A percentile compares a stretch with the other conserved stretches of the same genome.
Conservation (phyloP, 2,329 filamentous ascomycete genomes). For the Gaeumannomyces tritici region DNA sequence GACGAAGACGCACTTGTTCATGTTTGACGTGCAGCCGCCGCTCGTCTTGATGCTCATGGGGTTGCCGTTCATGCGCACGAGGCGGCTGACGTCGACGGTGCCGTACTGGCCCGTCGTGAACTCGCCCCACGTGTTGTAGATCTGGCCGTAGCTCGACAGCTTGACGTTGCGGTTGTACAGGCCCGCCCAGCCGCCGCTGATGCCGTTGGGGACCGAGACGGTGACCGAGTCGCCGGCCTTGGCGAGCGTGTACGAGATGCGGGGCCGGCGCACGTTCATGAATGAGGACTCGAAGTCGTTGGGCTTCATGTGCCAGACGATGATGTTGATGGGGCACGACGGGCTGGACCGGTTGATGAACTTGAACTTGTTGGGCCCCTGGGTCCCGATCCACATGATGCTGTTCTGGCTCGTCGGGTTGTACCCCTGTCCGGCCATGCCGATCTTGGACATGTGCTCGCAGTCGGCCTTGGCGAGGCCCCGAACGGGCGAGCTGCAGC, state of each 20-base stretch:
- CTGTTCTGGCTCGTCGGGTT: constrained; percentile 13
- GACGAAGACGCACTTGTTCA: constrained; percentile 30
- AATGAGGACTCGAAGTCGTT: constrained; percentile 16
- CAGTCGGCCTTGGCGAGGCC: constrained; percentile 16
- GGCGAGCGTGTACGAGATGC: constrained; percentile 27
- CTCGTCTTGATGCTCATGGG: constrained; percentile 21
- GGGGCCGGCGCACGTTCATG: constrained; percentile 16
- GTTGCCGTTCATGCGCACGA: constrained; percentile 32
- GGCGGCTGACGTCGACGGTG: constrained; percentile 30
- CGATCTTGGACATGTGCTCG: constrained; percentile 17
- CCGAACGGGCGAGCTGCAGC: constrained; percentile 9
- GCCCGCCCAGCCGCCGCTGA: constrained; percentile 27
- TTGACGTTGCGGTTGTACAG: constrained; percentile 18
- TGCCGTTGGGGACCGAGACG: constrained; percentile 24
- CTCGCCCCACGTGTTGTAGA: constrained; percentile 34
- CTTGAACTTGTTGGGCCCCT: constrained; percentile 18
- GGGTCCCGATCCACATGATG: constrained; percentile 20
- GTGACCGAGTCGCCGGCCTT: constrained; percentile 19
- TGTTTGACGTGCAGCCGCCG: constrained; percentile 28
- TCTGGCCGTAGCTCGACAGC: constrained; percentile 24
- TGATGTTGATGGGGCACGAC: constrained; percentile 13
- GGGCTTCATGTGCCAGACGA: constrained; percentile 15
- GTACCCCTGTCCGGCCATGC: constrained; percentile 14
- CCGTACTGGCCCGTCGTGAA: constrained; percentile 26
- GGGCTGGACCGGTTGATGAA: constrained; percentile 15